These are phyloP conservation scores for Ajuga chamaepitys DNA, from an alignment of 257 asterid genomes.

Conservation along the genomic window DNA sequence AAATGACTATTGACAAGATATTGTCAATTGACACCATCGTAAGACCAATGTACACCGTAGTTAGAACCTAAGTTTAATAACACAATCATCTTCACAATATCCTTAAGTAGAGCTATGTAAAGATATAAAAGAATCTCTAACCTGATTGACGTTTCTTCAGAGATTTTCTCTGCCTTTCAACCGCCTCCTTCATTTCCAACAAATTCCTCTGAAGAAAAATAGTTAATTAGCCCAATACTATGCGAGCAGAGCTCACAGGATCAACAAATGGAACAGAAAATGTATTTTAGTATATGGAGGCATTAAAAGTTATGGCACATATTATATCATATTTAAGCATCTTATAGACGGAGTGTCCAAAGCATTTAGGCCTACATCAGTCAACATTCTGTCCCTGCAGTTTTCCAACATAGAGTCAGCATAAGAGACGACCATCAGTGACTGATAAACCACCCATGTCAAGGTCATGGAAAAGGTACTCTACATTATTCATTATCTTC, in stretches of 20 bases:
- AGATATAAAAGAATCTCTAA: slow-evolving; percentile 18
- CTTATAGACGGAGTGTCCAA: background rate
- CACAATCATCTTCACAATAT: slow-evolving; percentile 6
- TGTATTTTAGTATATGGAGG: background rate
- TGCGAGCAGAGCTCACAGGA: background rate
- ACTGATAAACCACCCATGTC: background rate
- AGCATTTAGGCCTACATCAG: background rate
- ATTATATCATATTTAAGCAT: background rate
- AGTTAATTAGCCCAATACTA: background rate
- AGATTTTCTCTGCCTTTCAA: slow-evolving; percentile 91
- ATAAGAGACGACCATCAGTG: background rate
- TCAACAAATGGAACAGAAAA: background rate
- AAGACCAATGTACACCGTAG: background rate
- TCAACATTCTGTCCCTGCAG: background rate
- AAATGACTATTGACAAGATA: background rate
- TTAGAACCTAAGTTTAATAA: background rate
- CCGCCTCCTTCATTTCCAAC: slow-evolving; percentile 80
- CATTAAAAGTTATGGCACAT: background rate
- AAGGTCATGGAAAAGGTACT: background rate
- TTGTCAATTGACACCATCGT: background rate
- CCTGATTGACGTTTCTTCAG: slow-evolving; percentile 88
- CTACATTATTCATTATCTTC: background rate
- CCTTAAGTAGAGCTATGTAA: slow-evolving; percentile 6
- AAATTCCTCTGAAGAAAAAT: slow-evolving; percentile 52
- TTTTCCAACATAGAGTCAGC: background rate